These are phyloP conservation scores for Geranomyces variabilis DNA, from an alignment of 192 early-diverging fungal species.

Conservation along the genomic window DNA sequence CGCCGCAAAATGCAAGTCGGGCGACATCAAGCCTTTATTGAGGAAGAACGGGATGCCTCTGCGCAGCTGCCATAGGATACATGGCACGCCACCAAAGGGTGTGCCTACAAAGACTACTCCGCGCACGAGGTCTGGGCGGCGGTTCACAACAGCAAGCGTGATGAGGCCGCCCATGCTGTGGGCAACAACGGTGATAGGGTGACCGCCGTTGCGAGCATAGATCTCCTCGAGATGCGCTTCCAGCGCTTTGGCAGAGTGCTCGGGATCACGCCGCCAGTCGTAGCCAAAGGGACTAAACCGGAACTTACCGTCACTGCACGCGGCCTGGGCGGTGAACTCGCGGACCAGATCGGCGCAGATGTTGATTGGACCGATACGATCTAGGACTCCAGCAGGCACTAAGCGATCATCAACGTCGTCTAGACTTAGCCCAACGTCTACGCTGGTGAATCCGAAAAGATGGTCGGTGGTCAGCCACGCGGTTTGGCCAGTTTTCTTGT, in stretches of 20 bases:
- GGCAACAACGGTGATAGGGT: conserved; percentile 34
- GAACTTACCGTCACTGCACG: conserved; percentile 29
- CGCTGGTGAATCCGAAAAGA: conserved; percentile 18
- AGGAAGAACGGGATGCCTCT: conserved; percentile 35
- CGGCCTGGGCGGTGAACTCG: conserved; percentile 20
- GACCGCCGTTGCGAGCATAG: conserved; percentile 26
- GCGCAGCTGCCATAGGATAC: conserved; percentile 36
- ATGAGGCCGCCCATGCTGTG: conserved; percentile 44
- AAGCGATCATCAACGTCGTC: conserved; percentile 33
- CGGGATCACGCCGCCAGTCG: conserved; percentile 38
- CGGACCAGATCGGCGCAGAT: conserved; percentile 34
- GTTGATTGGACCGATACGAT: conserved; percentile 40
- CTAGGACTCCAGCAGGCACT: conserved; percentile 31
- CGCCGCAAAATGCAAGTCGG: conserved; percentile 32
- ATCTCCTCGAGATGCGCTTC: conserved; percentile 28
- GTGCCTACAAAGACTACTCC: conserved; percentile 35
- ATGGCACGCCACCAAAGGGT: conserved; percentile 34
- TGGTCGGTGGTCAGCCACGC: conserved; percentile 37
- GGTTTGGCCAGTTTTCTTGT: conserved; percentile 23
- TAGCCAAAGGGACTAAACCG: conserved; percentile 37
- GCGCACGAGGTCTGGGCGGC: conserved; percentile 36
- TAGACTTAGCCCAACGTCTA: conserved; percentile 19
- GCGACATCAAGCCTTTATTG: conserved; percentile 27
- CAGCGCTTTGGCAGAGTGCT: conserved; percentile 18
- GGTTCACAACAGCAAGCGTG: conserved; percentile 31